These are phyloP conservation scores for Schizochytrium sp. DNA, from an alignment of 108 stramenopile species.

Conservation along the genomic window DNA sequence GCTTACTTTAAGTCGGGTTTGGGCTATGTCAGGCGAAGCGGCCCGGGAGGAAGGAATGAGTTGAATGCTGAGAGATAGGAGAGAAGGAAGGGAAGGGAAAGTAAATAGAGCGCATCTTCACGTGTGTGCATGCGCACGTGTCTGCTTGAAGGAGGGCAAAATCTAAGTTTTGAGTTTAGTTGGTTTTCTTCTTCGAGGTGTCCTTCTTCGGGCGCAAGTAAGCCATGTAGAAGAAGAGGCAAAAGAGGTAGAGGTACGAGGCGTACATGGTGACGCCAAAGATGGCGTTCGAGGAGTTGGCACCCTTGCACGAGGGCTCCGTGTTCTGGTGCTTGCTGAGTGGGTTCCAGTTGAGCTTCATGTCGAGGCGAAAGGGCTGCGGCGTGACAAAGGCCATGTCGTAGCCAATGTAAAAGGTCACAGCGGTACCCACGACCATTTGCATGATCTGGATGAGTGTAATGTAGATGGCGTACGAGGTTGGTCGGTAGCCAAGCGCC, in stretches of 20 bases:
- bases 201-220: background rate
- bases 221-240: constrained; percentile 11
- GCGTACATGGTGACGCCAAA: constrained; percentile 17
- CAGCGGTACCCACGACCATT: constrained; percentile 73
- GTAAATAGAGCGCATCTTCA: no score
- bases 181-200: background rate
- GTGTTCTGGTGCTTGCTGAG: background rate
- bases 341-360: background rate
- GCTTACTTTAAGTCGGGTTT: no score
- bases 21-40: no score
- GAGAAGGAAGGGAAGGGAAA: no score
- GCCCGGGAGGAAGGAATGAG: no score
- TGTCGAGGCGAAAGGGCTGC: background rate
- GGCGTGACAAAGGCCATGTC: background rate
- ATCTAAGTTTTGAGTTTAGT: background rate
- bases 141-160: no score
- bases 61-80: no score
- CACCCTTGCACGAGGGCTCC: background rate
- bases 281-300: background rate
- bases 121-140: no score
- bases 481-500: constrained; percentile 53
- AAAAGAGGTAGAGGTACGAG: constrained; percentile 19
- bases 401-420: constrained; percentile 8
- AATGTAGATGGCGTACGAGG: constrained; percentile 64
- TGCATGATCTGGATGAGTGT: constrained; percentile 79